Conservation (phyloP, 2,329 filamentous ascomycete species). For the Trematosphaeria pertusa region DNA sequence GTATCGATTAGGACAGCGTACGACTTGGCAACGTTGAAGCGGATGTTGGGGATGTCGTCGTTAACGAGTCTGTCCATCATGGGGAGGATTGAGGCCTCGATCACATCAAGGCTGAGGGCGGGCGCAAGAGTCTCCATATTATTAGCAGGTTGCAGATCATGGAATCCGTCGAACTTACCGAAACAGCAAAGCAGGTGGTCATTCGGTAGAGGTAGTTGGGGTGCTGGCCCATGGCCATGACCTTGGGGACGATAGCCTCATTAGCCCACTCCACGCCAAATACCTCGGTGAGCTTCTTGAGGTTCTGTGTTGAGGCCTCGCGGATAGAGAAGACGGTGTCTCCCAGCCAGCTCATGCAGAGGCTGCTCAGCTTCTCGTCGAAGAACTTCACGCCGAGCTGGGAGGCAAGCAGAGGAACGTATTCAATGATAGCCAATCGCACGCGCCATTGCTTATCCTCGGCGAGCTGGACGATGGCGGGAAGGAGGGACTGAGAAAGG, state of each 20-base stretch:
- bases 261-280: constrained; percentile 98
- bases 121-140: constrained; percentile 82
- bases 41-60: constrained; percentile 98
- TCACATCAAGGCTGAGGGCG: constrained; percentile 91
- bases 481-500: constrained; percentile 93
- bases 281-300: constrained; percentile 98
- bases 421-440: constrained; percentile 97
- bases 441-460: constrained; percentile 99
- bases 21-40: constrained; percentile 99
- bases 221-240: constrained; percentile 97
- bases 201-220: constrained; percentile 99
- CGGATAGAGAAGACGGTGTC: constrained; percentile 99
- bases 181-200: constrained; percentile 99
- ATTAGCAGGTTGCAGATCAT: constrained; percentile 15
- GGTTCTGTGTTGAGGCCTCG: constrained; percentile 94
- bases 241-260: constrained; percentile 96
- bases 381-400: constrained; percentile 98
- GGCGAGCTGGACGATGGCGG: constrained; percentile 94
- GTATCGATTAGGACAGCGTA: constrained; percentile 89
- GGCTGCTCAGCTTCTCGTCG: constrained; percentile 90
- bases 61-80: constrained; percentile 94
- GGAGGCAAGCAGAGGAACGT: constrained; percentile 93
- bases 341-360: constrained; percentile 98
- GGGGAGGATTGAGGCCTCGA: constrained; percentile 89
- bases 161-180: constrained; percentile 67